Evolutionary conservation across 2,329 filamentous ascomycete genomes (phyloP).

Genomic region (Penicillium sp.): DNA sequence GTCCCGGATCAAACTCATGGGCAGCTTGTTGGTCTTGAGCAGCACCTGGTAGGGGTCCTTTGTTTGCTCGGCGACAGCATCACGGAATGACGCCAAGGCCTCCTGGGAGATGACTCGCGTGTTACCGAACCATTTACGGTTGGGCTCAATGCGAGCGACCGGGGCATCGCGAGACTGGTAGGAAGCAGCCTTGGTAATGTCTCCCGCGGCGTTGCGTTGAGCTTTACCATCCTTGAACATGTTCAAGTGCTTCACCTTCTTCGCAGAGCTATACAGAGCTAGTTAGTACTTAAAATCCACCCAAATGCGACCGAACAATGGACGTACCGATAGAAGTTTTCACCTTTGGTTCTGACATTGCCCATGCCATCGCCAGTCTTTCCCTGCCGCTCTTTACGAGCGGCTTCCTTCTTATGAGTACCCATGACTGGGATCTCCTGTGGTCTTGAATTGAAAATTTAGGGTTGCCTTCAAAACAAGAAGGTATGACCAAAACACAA

Average conservation of each 20-base stretch:
- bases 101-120: slow-evolving; percentile 87
- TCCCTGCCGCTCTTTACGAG: slow-evolving; percentile 76
- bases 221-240: slow-evolving; percentile 86
- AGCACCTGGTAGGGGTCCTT: slow-evolving; percentile 89
- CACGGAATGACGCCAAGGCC: slow-evolving; percentile 77
- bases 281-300: slow-evolving; percentile 3
- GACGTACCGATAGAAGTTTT: slow-evolving; percentile 85
- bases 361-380: slow-evolving; percentile 79
- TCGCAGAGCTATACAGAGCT: slow-evolving; percentile 54
- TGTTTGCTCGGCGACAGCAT: slow-evolving; percentile 84
- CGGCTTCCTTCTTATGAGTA: slow-evolving; percentile 84
- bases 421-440: slow-evolving; percentile 58
- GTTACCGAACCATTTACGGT: slow-evolving; percentile 97
- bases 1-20: slow-evolving; percentile 88
- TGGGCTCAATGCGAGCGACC: slow-evolving; percentile 83
- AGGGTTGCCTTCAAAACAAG: slow-evolving; percentile 25
- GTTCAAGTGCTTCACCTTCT: slow-evolving; percentile 82
- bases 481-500: slow-evolving; percentile 24
- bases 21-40: slow-evolving; percentile 95
- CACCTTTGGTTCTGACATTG: slow-evolving; percentile 90
- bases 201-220: slow-evolving; percentile 72
- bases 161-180: slow-evolving; percentile 81
- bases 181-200: slow-evolving; percentile 75
- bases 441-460: slow-evolving; percentile 15
- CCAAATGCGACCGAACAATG: background rate